These are phyloP conservation scores for Wickerhamomyces bovis DNA, from an alignment of 805 yeast genomes.

Conservation along the genomic window DNA sequence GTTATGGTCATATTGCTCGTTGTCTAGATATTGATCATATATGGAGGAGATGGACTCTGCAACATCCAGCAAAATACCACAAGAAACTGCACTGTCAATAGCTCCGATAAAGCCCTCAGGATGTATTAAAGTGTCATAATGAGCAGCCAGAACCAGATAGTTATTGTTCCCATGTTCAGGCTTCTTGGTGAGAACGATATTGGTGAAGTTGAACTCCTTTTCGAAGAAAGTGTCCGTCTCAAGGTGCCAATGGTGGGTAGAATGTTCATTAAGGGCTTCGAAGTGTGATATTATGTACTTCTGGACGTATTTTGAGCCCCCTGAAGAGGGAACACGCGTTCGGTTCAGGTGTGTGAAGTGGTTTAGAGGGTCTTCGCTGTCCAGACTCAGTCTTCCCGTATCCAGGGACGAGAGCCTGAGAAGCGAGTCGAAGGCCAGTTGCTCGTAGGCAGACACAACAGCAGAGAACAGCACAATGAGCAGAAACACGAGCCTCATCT, in stretches of 20 bases:
- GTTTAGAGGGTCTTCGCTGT: constrained; percentile 9
- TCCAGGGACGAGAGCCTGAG: constrained; percentile 2
- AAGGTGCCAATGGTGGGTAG: constrained; percentile 24
- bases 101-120: constrained; percentile 59
- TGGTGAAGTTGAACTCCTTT: constrained; percentile 31
- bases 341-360: constrained; percentile 29
- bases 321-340: constrained; percentile 38
- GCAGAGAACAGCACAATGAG: background rate
- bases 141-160: constrained; percentile 42
- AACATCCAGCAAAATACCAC: constrained; percentile 43
- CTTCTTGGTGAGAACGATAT: constrained; percentile 29
- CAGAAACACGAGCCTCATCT: background rate
- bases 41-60: constrained; percentile 24
- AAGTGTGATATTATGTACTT: constrained; percentile 32
- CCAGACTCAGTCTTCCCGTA: constrained; percentile 12
- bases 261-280: constrained; percentile 18
- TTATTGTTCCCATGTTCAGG: constrained; percentile 16
- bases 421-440: constrained; percentile 4
- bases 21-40: constrained; percentile 10
- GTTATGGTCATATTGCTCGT: constrained; percentile 10
- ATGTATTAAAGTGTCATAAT: constrained; percentile 40
- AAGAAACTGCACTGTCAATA: constrained; percentile 53
- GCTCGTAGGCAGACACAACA: constrained; percentile 1
- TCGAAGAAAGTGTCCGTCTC: constrained; percentile 33
- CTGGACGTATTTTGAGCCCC: constrained; percentile 32